Base-by-base conservation (phyloP, 306 rosid species). In the Malus sieversii region DNA sequence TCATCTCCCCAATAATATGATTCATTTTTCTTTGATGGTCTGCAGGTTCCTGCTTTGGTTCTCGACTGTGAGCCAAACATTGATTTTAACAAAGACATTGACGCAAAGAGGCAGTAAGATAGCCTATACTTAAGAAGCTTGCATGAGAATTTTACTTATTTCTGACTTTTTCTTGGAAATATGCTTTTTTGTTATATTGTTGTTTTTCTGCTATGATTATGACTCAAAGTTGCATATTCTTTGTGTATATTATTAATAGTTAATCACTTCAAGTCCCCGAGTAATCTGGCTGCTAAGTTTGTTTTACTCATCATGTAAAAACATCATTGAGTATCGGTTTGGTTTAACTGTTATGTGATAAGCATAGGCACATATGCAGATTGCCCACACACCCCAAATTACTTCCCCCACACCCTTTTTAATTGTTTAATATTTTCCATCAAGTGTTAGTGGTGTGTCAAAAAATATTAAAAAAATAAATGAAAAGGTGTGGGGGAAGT, bases 41-140 rank as follows among this genome's bases (percentile, higher is more conserved):
- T 60, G 20, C 91, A 95, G 98, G 98, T 95, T 75, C 99, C 99
- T 84, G 99, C 99, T 48, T 84, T 95, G 90, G 92, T 95, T 77
- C 88, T 92, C 78, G 99, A 95, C 84, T 95, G 97, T 70, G 99
- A 95, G 82, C 99, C 97, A 53, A 95, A 95, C 86, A 95, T 95
- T 79, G 99, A 95, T 86, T 95, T 95, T 93, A 92, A 82, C 90
- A 90, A 82, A 82, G 99, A 95, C 75, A 67, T 95, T 79, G 97
- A 95, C 33, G 99, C 99, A 70, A 95, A 95, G 91, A 89, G 90
- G 48, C 88, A 86, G 99, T 95, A 90, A 86, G 98, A 77, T 68
- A 53, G 66, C 75, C 75, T 52, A 46, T 68, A 27, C 45, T 22
- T 59, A 10, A 25, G 20, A 20, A 19, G 8, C 57, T 38, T 68